Percentiles rank a stretch among this genome's conserved stretches.
These are phyloP conservation scores for Ceratorhiza oryzae-sativae DNA, from an alignment of 1,284 basidiomycete species.

Conservation along the genomic window DNA sequence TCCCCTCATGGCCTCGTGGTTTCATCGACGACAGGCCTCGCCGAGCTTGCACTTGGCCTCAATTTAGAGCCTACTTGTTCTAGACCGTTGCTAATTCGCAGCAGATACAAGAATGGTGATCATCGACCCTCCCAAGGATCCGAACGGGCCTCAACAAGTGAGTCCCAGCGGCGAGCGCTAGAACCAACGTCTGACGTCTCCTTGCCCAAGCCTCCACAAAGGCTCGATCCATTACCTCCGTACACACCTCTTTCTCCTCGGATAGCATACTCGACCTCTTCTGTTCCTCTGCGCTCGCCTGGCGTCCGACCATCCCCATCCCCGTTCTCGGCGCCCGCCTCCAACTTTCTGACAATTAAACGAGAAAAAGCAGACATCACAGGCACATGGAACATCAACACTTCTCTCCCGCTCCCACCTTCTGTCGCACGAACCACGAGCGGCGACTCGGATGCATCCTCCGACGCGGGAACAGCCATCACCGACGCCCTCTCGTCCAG, in stretches of 20 bases:
- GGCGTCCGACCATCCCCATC: slow-evolving; percentile 12
- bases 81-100: slow-evolving; percentile 27
- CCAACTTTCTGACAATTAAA: slow-evolving; percentile 29
- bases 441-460: slow-evolving; percentile 12
- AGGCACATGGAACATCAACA: slow-evolving; percentile 36
- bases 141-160: slow-evolving; percentile 11
- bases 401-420: slow-evolving; percentile 8
- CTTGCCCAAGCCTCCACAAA: slow-evolving; percentile 4
- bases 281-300: slow-evolving; percentile 23
- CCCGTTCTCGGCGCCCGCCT: slow-evolving; percentile 30
- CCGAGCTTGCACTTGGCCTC: background rate
- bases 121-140: slow-evolving; percentile 20
- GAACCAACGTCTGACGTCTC: background rate
- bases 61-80: background rate
- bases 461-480: slow-evolving; percentile 11
- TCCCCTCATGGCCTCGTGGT: background rate
- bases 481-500: background rate
- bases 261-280: background rate
- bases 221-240: background rate
- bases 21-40: background rate
- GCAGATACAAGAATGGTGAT: slow-evolving; percentile 27
- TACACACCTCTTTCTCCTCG: slow-evolving; percentile 14
- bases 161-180: background rate
- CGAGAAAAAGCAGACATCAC: slow-evolving; percentile 31
- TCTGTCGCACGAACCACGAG: slow-evolving; percentile 7